Evolutionary conservation across 495 filamentous ascomycete species (phyloP), one percentile per base, ranked within the genome.

Genomic region (Penicillium egyptiacum): DNA sequence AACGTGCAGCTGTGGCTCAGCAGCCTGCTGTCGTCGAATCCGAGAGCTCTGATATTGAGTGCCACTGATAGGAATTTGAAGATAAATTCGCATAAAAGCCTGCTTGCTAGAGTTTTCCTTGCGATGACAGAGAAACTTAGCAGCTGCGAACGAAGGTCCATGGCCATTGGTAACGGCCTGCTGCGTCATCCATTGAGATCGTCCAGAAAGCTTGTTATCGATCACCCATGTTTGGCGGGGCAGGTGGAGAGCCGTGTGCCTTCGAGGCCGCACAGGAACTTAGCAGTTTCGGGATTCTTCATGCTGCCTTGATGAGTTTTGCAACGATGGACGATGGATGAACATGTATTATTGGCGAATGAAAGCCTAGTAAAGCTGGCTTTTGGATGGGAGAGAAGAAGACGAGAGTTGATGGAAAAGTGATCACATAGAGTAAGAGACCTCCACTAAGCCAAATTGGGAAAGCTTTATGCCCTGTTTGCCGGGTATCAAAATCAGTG

Each of bases 31-130:
- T 25, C 16, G 26, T 56, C 54, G 53, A 53, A 57, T 40, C 20
- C 39, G 11, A 16, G 33, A 5, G 20, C 20, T 45, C 20, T 17
- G 30, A 16, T 10, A 52, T 51, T 56, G 25, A 30, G 58, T 56
- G 47, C 53, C 58, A 41, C 25, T 40, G 39, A 58, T 23, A n/a
- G 55, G 55, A 31, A 62, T 53, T 46, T 62, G 59, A 55, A 28
- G 43, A 37, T 58, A 57, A 25, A 57, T 61, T 6, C 59, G 59
- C 48, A 57, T 52, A 40, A 61, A 57, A 3, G 44, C 54, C 28
- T 43, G 44, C 54, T 61, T 53, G 33, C 14, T 43, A 2, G 37
- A 40, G 22, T 55, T 14, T 17, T 30, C 49, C 40, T 48, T 42
- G 28, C 22, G 53, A 17, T 58, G 55, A 23, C 55, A 57, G 19